Base-by-base conservation (phyloP, 768 basidiomycete species). In the Cytidiella melzeri region DNA sequence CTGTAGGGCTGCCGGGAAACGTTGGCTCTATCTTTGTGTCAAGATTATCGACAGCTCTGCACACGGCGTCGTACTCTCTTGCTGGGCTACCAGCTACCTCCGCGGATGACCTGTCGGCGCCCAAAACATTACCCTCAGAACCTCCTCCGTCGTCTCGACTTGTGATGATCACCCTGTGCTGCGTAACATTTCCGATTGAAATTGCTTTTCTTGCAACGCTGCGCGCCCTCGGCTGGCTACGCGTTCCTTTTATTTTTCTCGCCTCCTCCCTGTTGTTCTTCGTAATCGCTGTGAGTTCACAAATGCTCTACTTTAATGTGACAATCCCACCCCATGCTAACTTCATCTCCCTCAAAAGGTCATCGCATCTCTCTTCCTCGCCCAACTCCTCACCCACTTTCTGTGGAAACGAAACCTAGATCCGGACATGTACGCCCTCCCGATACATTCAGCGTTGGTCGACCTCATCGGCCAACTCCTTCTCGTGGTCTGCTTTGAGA, bases 361-460 rank as follows among this genome's bases (percentile, higher is more conserved):
- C 23, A 63, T 74, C 11, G 67, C 80, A 50, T 92, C 92, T 2
- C 73, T 97, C 4, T 21, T 73, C 24, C 64, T 87, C 27, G 92
- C 88, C 1, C 77, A 73, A 43, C 57, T 61, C 10, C 70, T 93
- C 43, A 93, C 92, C 2, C 67, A 79, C 39, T 82, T 80, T 61
- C 75, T 96, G 23, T 95, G 92, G 92, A 75, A 77, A 0, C 80
- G 72, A 48, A 72, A 78, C 10, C 72, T 81, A 23, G 93, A 97
- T 63, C 93, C 93, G 4, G 93, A 97, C 63, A 83, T 87, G 68
- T 94, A 95, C 63, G 92, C 92, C 1, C 69, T 97, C n/a, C 93
- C 93, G 6, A 79, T 95, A 23, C 92, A 95, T 56, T 92, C 89
- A 10, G 89, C 92, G 1, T 61, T 91, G 38, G 84, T 93, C 74